Base-by-base conservation (phyloP, 306 rosid genomes). In the Delonix regia region DNA sequence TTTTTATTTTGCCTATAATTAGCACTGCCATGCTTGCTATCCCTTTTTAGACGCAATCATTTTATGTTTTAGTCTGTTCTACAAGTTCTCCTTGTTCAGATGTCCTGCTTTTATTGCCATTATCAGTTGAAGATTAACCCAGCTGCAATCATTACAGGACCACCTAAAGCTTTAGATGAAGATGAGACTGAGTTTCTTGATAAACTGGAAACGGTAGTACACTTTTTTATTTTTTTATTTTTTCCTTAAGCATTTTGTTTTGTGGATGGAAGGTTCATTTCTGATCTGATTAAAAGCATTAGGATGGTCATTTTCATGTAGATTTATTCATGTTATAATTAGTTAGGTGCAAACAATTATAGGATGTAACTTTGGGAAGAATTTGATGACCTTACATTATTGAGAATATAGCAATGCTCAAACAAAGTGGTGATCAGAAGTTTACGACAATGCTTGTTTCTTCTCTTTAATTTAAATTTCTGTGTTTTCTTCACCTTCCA, bases 101-200 rank as follows among this genome's bases (percentile, higher is more conserved):
- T 56, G 15, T n/a, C 47, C 78, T 62, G 15, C 30, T 77, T 67
- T 68, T 51, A 80, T 65, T 52, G 51, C 47, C 51, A 44, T 51
- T 61, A 45, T 10, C 38, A 55, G 25, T 27, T 80, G 72, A 78
- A 49, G 69, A 42, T 78, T n/a, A 33, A 49, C 53, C 22, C 16
- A 33, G 59, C 71, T 36, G 55, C 79, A 19, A 41, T 74, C 74
- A 62, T 82, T 65, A 42, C 83, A 94, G 97, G 99, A 77, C 99
- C 99, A 10, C 98, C 99, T 52, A 95, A 95, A 88, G 95, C 99
- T 81, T 85, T 95, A 86, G 99, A 95, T 1, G 97, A 92, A 24
- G 99, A 95, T 5, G 99, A 92, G 92, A 88, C 97, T 0, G 97
- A 94, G 77, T 94, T 94, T 83, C 97, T 95, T 75, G 98, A 95